Percentiles rank a stretch among this genome's conserved stretches.
These are phyloP conservation scores for Scheffersomyces titani DNA, from an alignment of 1,139 yeast species.

Conservation along the genomic window DNA sequence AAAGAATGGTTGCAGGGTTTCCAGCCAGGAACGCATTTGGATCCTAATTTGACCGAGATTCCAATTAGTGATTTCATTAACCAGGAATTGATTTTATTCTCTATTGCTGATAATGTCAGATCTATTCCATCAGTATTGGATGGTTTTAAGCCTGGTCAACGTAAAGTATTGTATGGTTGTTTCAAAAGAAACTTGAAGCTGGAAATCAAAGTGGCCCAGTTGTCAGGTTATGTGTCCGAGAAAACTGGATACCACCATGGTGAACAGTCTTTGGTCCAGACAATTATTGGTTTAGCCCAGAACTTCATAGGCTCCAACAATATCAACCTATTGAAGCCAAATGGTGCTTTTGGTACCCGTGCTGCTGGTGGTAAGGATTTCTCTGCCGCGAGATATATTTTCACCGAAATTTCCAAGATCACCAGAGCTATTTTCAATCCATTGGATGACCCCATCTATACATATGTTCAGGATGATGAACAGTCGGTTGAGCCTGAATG, in stretches of 20 bases:
- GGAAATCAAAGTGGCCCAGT: constrained; percentile 88
- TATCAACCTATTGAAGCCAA: constrained; percentile 79
- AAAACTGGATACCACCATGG: constrained; percentile 97
- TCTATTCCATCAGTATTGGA: constrained; percentile 94
- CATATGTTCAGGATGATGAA: constrained; percentile 90
- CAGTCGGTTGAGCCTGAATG: constrained; percentile 94
- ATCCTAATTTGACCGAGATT: constrained; percentile 72
- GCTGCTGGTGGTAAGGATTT: constrained; percentile 98
- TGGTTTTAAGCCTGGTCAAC: constrained; percentile 97
- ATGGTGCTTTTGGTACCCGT: constrained; percentile 97
- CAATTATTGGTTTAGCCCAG: constrained; percentile 93
- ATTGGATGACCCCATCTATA: constrained; percentile 75
- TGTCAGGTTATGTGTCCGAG: constrained; percentile 88
- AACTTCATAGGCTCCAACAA: constrained; percentile 94
- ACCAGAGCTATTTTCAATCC: constrained; percentile 78
- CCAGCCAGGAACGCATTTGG: constrained; percentile 90
- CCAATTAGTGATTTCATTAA: constrained; percentile 95
- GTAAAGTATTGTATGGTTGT: constrained; percentile 88
- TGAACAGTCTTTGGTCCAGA: constrained; percentile 81
- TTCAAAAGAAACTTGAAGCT: constrained; percentile 75
- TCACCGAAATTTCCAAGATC: constrained; percentile 77
- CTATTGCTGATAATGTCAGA: constrained; percentile 95
- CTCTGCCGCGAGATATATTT: constrained; percentile 97
- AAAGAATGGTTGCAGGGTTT: constrained; percentile 93
- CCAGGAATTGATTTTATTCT: constrained; percentile 89